Percentiles rank a stretch among this genome's conserved stretches.
phyloP scores from a whole-genome alignment of 176 grass and related monocot genomes.

The Thinopyrum elongatum region DNA sequence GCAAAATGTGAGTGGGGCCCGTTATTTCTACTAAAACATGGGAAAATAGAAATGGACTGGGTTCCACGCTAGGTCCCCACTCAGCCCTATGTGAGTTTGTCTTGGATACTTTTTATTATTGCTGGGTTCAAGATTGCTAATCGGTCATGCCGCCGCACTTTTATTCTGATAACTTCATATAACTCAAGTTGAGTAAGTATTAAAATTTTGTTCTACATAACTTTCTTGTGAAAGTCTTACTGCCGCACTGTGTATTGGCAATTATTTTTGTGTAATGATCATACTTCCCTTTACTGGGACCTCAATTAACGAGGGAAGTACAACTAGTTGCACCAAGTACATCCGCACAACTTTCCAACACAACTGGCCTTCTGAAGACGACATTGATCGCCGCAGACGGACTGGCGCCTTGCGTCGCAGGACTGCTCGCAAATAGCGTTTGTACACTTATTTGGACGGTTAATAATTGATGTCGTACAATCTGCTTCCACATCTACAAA shows the following conservation, averaged over 20 bases:
- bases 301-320: not conserved
- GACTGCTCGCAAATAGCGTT: not conserved
- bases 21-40: too few relatives aligned
- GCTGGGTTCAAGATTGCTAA: not conserved
- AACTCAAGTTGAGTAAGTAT: not conserved
- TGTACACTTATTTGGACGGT: not conserved
- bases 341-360: not conserved
- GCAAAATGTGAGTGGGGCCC: too few relatives aligned
- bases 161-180: not conserved
- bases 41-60: too few relatives aligned
- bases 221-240: not conserved
- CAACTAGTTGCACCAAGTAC: not conserved
- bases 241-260: too few relatives aligned
- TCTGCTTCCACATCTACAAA: not conserved
- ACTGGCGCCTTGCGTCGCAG: not conserved
- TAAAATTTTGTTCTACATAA: not conserved
- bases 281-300: not conserved
- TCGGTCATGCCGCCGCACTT: not conserved
- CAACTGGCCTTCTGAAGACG: not conserved
- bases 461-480: not conserved
- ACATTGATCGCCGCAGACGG: not conserved
- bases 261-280: not conserved
- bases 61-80: too few relatives aligned
- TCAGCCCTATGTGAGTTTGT: too few relatives aligned
- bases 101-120: too few relatives aligned